These are phyloP conservation scores for Annulohypoxylon moriforme DNA, from an alignment of 495 filamentous ascomycete species.

Conservation along the genomic window DNA sequence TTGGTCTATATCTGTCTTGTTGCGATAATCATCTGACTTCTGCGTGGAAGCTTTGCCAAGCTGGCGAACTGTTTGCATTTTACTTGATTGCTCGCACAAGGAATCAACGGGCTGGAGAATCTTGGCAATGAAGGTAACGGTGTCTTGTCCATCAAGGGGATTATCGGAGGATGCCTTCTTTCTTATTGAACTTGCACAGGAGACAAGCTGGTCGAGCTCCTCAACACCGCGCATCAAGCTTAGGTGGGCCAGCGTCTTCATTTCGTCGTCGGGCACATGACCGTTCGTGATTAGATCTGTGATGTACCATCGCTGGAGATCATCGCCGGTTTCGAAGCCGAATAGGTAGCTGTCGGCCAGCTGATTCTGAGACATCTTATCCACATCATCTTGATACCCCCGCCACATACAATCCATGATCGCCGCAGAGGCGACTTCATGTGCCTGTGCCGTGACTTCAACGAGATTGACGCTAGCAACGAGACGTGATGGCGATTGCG, in stretches of 20 bases:
- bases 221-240: slow-evolving; percentile 49
- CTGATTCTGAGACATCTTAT: not conserved
- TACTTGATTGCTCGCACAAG: not conserved
- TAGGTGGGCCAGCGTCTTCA: slow-evolving; percentile 37
- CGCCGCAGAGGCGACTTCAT: no score
- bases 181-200: slow-evolving; percentile 45
- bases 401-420: slow-evolving; percentile 1
- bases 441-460: no score
- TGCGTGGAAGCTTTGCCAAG: not conserved
- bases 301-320: slow-evolving; percentile 43
- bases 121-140: slow-evolving; percentile 36
- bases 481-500: not conserved
- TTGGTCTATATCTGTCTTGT: not conserved
- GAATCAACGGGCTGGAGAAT: not conserved
- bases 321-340: slow-evolving; percentile 48
- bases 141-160: slow-evolving; percentile 41
- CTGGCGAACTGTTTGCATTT: not conserved
- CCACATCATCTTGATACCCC: slow-evolving; percentile 4
- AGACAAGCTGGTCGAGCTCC: slow-evolving; percentile 50
- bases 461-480: not conserved
- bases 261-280: slow-evolving; percentile 38
- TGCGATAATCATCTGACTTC: not conserved
- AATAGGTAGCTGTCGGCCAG: slow-evolving; percentile 37
- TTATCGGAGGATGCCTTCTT: slow-evolving; percentile 29
- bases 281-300: slow-evolving; percentile 35